Base-by-base conservation (phyloP, 768 basidiomycete genomes). In the Gloeostereum incarnatum region DNA sequence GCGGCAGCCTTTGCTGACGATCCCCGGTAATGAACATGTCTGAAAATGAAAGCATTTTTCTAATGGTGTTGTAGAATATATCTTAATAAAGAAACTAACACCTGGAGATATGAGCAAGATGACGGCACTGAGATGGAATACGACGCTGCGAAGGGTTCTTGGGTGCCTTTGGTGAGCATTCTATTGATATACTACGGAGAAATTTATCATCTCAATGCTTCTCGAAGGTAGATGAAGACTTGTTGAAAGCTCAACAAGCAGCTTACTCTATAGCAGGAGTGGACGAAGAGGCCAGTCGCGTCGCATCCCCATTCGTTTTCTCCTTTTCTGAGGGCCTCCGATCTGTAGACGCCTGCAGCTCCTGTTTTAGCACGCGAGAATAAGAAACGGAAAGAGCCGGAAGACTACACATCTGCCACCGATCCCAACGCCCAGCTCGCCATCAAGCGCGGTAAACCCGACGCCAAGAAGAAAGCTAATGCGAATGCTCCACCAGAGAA, bases 111-210 rank as follows among this genome's bases (percentile, higher is more conserved):
- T 53, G 94, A 99, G 56, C 77, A 89, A 51, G 85, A 87, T 34
- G 86, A 92, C 49, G 92, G 88, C 13, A 60, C 71, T n/a, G 93
- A 96, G 56, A 70, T 88, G 52, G 94, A 98, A 61, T 98, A 83
- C 63, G 87, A 91, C 54, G 58, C 71, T 23, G 53, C 58, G 7
- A 90, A 85, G 52, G 78, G 76, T 9, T 64, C 65, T 21, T 98
- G 94, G 94, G 59, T 91, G 18, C 81, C 86, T 29, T 57, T 92
- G 55, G 93, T 97, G 53, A 58, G 84, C 31, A 21, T 40, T 8
- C n/a, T 34, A 34, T 25, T 23, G 38, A 34, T 14, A 20, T 31
- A 19, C 20, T 30, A 16, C 21, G 21, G n/a, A 22, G 35, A 24
- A 24, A 44, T 29, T 37, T 32, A 45, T 41, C 47, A 33, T 21